A percentile compares a stretch with the other conserved stretches of the same genome.
Conservation (phyloP, 139 green algal species). For the Picochlorum sp. region DNA sequence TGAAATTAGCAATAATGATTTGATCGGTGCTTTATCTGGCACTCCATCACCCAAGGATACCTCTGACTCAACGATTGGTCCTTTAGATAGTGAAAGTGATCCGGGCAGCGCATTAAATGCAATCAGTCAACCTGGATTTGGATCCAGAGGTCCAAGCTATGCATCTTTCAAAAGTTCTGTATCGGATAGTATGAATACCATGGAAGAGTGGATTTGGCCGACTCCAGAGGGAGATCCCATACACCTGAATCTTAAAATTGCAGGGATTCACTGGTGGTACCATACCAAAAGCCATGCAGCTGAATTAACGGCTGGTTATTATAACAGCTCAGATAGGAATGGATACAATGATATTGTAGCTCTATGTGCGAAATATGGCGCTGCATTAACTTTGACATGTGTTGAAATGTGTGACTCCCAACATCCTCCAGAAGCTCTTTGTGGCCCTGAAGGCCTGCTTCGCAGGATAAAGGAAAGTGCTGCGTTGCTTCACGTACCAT, state of each 20-base stretch:
- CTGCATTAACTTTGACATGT: constrained; percentile 87
- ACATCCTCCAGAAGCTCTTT: constrained; percentile 75
- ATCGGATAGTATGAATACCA: not conserved
- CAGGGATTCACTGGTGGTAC: constrained; percentile 90
- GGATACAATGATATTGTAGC: constrained; percentile 68
- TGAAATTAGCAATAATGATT: too few species aligned
- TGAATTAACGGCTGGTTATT: constrained; percentile 94
- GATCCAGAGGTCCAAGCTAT: not conserved
- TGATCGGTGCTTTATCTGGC: too few species aligned
- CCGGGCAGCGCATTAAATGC: not conserved
- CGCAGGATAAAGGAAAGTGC: constrained; percentile 49
- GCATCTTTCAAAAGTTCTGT: constrained; percentile 4
- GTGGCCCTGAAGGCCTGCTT: constrained; percentile 80
- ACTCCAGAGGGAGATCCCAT: constrained; percentile 4
- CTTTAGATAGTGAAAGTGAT: not conserved
- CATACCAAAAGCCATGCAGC: constrained; percentile 71
- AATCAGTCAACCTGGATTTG: not conserved
- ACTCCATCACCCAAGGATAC: too few species aligned
- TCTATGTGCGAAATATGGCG: constrained; percentile 57
- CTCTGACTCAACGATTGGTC: too few species aligned
- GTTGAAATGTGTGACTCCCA: constrained; percentile 95
- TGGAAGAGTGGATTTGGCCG: constrained; percentile 5
- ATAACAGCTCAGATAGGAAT: constrained; percentile 61
- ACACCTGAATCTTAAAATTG: constrained; percentile 33
- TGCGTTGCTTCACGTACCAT: constrained; percentile 39